Evolutionary conservation across 2,329 filamentous ascomycete genomes (phyloP).

Genomic region (Blumeriella jaapii): DNA sequence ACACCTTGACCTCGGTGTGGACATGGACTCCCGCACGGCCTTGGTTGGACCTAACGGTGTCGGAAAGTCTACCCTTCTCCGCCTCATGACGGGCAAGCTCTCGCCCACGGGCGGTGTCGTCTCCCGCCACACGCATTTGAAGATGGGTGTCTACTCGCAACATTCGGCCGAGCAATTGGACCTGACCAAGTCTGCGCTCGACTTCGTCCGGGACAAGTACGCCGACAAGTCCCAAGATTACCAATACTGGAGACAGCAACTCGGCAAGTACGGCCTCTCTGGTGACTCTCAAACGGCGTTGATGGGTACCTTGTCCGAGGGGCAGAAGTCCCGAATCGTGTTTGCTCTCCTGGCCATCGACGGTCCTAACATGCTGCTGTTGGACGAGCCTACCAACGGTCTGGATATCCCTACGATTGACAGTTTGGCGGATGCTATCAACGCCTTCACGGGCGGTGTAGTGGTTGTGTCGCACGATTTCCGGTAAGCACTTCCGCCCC

Average conservation of each 20-base stretch:
- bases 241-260: constrained; percentile 98
- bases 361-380: constrained; percentile 88
- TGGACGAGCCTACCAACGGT: constrained; percentile 99
- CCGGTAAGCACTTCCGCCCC: constrained; percentile 50
- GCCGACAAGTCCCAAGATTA: constrained; percentile 82
- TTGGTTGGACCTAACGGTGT: constrained; percentile 98
- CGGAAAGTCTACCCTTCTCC: constrained; percentile 91
- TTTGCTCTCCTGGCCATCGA: constrained; percentile 95
- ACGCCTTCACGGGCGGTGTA: constrained; percentile 74
- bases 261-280: constrained; percentile 84
- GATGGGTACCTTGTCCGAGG: constrained; percentile 96
- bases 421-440: constrained; percentile 93
- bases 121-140: constrained; percentile 91
- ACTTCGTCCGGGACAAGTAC: constrained; percentile 97
- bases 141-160: constrained; percentile 96
- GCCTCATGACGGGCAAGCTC: constrained; percentile 92
- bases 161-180: constrained; percentile 98
- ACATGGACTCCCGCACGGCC: constrained; percentile 97
- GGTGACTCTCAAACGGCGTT: constrained; percentile 92
- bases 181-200: constrained; percentile 91
- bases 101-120: constrained; percentile 74
- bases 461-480: constrained; percentile 71
- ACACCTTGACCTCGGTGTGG: constrained; percentile 93
- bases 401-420: constrained; percentile 98
- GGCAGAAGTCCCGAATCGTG: constrained; percentile 95